Evolutionary conservation across 164 flowering plant species (phyloP).

Genomic region (Aristolochia californica): DNA sequence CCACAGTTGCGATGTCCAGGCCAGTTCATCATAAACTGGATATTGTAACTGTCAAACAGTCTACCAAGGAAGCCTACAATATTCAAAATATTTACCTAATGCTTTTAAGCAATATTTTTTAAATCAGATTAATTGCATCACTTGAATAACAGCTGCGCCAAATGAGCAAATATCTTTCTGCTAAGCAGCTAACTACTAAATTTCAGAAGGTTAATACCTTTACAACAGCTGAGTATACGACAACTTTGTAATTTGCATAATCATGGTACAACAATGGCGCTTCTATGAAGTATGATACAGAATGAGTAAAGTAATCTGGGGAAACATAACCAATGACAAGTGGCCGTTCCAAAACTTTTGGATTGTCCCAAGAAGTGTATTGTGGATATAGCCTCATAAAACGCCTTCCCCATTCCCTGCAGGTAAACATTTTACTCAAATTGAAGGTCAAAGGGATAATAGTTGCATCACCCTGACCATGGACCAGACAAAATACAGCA

Average conservation of each 20-base stretch:
- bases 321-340: constrained; percentile 94
- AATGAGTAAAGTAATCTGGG: constrained; percentile 98
- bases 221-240: constrained; percentile 95
- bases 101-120: too few species aligned
- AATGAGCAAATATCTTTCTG: too few species aligned
- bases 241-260: constrained; percentile 73
- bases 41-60: too few species aligned
- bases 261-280: constrained; percentile 87
- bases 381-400: constrained; percentile 74
- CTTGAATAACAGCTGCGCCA: too few species aligned
- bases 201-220: constrained; percentile 42
- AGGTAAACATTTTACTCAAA: constrained; percentile 8
- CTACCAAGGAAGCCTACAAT: too few species aligned
- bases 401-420: constrained; percentile 98
- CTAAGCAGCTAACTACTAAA: too few species aligned
- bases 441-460: background rate
- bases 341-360: constrained; percentile 82
- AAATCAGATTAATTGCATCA: too few species aligned
- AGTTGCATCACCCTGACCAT: background rate
- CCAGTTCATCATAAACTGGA: too few species aligned
- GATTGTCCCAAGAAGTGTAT: constrained; percentile 81
- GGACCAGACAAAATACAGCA: too few species aligned
- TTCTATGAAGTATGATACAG: constrained; percentile 96
- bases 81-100: too few species aligned
- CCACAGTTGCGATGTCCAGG: too few species aligned